Base-by-base conservation (phyloP, 129 eudicot species). In the Artemisia annua region DNA sequence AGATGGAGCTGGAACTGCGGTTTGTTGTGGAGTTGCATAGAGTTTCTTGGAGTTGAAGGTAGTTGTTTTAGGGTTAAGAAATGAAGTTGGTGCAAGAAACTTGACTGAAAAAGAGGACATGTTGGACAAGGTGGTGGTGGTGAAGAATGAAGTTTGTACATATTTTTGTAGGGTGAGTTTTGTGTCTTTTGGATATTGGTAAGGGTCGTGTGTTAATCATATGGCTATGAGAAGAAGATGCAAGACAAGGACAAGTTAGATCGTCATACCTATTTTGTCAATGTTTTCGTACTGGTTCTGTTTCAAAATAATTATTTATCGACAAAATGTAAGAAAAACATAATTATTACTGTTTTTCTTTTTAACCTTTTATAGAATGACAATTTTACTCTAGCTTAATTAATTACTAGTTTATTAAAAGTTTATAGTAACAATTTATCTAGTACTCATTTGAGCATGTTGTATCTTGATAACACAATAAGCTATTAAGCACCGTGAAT, bases 51-150 rank as follows among this genome's bases (percentile, higher is more conserved):
- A 28, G 51, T 15, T 84, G 79, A 58, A 64, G 12, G 16, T 59
- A 13, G 61, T 53, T 28, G 81, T 43, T 44, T n/a, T 53, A 6
- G 77, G 67, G 22, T n/a, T 78, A 63, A 71, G 53, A 30, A 71
- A 65, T 58, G 85, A 65, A 48, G 58, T 80, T 67, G 94, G 87
- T 62, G 86, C 78, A 46, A 84, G 61, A 75, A 87, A 84, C 18
- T 78, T 88, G 75, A 88, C 83, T 4, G 87, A 83, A 30, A 91
- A 78, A 19, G 95, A 73, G 46, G 97, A 76, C 97, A 91, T 91
- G 75, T 20, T 69, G 63, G n/a, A n/a, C n/a, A n/a, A n/a, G n/a
- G 75, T 66, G 75, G 54, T 54, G 81, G 62, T 16, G 80, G 74
- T 11, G 84, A 73, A 73, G 50, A 69, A 76, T 30, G 70, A 68